Conservation (phyloP, 1,284 basidiomycete species). For the Pascua guehoae region DNA sequence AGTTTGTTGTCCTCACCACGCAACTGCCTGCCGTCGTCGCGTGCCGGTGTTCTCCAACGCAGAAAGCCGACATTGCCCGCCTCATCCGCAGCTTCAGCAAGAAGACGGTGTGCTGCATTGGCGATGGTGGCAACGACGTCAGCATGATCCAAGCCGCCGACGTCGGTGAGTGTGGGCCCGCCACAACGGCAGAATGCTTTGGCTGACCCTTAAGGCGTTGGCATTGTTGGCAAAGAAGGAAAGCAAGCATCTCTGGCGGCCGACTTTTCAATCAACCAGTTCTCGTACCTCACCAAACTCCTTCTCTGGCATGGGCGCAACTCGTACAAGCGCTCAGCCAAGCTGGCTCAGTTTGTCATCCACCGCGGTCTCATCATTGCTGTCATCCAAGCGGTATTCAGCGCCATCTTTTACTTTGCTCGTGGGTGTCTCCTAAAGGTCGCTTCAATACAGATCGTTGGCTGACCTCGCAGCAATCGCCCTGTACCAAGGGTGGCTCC, state of each 20-base stretch:
- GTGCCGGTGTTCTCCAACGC: constrained; percentile 96
- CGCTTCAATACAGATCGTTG: constrained; percentile 16
- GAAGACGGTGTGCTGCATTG: constrained; percentile 96
- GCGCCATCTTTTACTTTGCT: constrained; percentile 96
- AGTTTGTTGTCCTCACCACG: constrained; percentile 93
- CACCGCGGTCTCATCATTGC: constrained; percentile 97
- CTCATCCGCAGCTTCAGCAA: constrained; percentile 84
- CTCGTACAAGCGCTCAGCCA: constrained; percentile 95
- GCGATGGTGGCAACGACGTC: constrained; percentile 95
- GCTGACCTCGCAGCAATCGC: constrained; percentile 63
- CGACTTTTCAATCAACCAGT: constrained; percentile 96
- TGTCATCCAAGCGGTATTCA: constrained; percentile 95
- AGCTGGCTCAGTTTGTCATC: constrained; percentile 97
- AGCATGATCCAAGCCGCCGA: constrained; percentile 97
- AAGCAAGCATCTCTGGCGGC: constrained; percentile 97
- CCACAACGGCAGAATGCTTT: neutral
- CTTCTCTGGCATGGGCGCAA: constrained; percentile 87
- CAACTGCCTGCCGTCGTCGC: constrained; percentile 95
- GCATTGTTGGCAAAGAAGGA: constrained; percentile 98
- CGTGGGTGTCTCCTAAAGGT: constrained; percentile 56
- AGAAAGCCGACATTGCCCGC: constrained; percentile 95
- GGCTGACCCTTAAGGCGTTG: constrained; percentile 62
- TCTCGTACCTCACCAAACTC: constrained; percentile 89
- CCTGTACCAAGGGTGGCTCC: constrained; percentile 95
- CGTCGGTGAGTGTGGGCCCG: constrained; percentile 64